phyloP scores from a whole-genome alignment of 768 basidiomycete species.

The Xerocomus brunneocitrinus region DNA sequence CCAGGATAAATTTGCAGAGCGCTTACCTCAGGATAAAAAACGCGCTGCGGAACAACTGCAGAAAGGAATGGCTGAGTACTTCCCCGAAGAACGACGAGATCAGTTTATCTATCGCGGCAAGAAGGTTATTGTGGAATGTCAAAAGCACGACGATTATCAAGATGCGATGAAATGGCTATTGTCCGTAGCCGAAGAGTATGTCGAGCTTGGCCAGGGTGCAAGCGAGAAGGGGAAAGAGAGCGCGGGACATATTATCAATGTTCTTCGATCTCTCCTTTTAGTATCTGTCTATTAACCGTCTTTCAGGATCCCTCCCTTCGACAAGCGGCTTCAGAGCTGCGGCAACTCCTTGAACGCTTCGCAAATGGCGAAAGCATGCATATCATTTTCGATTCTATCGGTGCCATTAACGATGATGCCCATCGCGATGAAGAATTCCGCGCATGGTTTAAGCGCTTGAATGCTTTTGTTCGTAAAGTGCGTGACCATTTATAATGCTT shows the following conservation, averaged over 20 bases:
- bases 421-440: slow-evolving; percentile 69
- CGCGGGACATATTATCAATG: slow-evolving; percentile 11
- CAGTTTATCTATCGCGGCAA: slow-evolving; percentile 92
- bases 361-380: slow-evolving; percentile 70
- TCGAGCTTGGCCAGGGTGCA: slow-evolving; percentile 43
- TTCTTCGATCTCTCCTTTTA: neutral
- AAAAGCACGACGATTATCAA: slow-evolving; percentile 89
- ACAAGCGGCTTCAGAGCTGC: slow-evolving; percentile 56
- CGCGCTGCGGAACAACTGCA: slow-evolving; percentile 49
- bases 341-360: slow-evolving; percentile 86
- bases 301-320: slow-evolving; percentile 53
- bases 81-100: slow-evolving; percentile 86
- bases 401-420: slow-evolving; percentile 70
- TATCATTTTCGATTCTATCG: slow-evolving; percentile 62
- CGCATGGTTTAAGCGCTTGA: slow-evolving; percentile 64
- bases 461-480: slow-evolving; percentile 64
- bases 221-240: slow-evolving; percentile 32
- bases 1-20: slow-evolving; percentile 46
- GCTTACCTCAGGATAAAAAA: slow-evolving; percentile 64
- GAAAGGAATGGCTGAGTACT: slow-evolving; percentile 69
- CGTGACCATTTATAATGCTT: slow-evolving; percentile 2
- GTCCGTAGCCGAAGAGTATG: slow-evolving; percentile 58
- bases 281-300: slow-evolving; percentile 11
- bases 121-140: slow-evolving; percentile 91
- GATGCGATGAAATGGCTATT: slow-evolving; percentile 74